Conservation (phyloP, 2,329 filamentous ascomycete genomes). For the Paracoccidioides brasiliensis region DNA sequence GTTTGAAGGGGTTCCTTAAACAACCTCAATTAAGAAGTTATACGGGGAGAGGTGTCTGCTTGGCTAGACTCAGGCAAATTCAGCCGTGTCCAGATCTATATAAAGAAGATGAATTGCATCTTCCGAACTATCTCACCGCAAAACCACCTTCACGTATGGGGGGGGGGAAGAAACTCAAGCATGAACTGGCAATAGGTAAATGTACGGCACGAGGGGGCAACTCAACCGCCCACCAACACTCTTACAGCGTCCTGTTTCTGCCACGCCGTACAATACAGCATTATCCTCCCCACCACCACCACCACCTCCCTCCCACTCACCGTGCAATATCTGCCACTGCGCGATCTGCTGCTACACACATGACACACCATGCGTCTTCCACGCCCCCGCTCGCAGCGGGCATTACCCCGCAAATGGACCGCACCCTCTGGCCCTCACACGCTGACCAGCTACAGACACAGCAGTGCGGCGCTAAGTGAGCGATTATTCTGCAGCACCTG, state of each 20-base stretch:
- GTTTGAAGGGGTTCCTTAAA: too few relatives aligned
- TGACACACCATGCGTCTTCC: conserved; percentile 22
- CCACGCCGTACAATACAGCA: conserved; percentile 17
- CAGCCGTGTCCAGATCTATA: neutral
- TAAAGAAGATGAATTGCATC: neutral
- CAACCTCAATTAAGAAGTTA: neutral
- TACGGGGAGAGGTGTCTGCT: neutral
- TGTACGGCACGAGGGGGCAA: neutral
- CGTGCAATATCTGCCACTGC: conserved; percentile 34
- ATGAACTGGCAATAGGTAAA: neutral
- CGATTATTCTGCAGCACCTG: conserved; percentile 34
- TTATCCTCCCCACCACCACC: conserved; percentile 21
- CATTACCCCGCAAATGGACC: conserved; percentile 15
- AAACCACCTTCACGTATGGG: neutral
- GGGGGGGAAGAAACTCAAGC: neutral
- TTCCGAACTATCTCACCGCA: neutral
- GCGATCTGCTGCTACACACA: conserved; percentile 30
- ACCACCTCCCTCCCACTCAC: conserved; percentile 24
- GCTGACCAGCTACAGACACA: conserved; percentile 18
- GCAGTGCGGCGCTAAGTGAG: conserved; percentile 17
- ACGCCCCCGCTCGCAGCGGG: conserved; percentile 13
- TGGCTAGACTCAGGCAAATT: neutral
- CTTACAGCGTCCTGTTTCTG: conserved; percentile 19
- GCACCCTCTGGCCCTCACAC: conserved; percentile 12
- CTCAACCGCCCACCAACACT: conserved; percentile 6